Evolutionary conservation across 495 filamentous ascomycete species (phyloP).

Genomic region (Arthonia radiata): DNA sequence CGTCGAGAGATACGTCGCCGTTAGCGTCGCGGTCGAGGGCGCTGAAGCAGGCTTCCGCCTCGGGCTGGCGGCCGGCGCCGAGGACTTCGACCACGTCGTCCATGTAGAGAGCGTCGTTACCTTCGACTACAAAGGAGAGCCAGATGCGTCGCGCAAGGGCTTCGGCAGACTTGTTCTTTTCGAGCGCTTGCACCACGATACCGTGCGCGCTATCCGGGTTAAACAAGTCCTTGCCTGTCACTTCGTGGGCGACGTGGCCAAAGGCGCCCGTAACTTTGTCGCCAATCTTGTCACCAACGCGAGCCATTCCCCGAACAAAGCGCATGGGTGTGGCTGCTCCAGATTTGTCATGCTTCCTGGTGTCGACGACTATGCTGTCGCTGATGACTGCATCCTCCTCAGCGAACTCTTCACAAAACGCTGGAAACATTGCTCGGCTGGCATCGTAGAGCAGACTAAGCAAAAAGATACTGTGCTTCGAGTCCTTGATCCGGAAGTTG

Average conservation of each 20-base stretch:
- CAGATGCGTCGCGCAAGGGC: slow-evolving; percentile 78
- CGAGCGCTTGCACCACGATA: slow-evolving; percentile 66
- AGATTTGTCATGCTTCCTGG: slow-evolving; percentile 23
- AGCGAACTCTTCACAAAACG: slow-evolving; percentile 70
- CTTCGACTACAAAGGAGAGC: slow-evolving; percentile 95
- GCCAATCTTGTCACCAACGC: slow-evolving; percentile 61
- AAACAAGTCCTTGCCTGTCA: slow-evolving; percentile 85
- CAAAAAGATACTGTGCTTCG: slow-evolving; percentile 60
- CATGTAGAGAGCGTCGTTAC: slow-evolving; percentile 45
- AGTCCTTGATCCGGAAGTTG: slow-evolving; percentile 60
- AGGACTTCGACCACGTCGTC: slow-evolving; percentile 80
- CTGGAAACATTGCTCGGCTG: slow-evolving; percentile 63
- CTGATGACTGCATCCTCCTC: slow-evolving; percentile 83
- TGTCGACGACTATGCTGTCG: slow-evolving; percentile 34
- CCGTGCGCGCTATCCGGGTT: slow-evolving; percentile 74
- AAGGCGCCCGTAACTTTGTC: slow-evolving; percentile 40
- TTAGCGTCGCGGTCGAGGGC: slow-evolving; percentile 70
- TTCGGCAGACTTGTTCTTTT: slow-evolving; percentile 57
- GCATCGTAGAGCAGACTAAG: slow-evolving; percentile 72
- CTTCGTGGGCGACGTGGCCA: slow-evolving; percentile 81
- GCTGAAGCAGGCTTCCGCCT: slow-evolving; percentile 63
- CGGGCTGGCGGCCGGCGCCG: slow-evolving; percentile 37
- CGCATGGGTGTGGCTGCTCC: slow-evolving; percentile 51
- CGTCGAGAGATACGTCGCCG: slow-evolving; percentile 79
- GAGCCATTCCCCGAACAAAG: slow-evolving; percentile 51